These are phyloP conservation scores for Mucor plumbeus DNA, from an alignment of 371 early-diverging fungal species.

Conservation along the genomic window DNA sequence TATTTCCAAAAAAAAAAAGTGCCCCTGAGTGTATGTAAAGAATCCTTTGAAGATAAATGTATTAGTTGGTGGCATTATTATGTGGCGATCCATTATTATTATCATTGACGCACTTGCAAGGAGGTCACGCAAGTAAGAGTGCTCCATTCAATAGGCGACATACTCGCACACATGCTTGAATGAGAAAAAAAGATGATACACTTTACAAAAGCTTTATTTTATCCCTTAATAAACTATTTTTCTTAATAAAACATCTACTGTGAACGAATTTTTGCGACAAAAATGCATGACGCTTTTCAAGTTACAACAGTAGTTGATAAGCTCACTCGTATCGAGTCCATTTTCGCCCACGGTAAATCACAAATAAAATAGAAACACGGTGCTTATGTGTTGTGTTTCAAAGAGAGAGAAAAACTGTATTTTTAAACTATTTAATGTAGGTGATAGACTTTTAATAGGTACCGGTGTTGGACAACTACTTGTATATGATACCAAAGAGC, in stretches of 20 bases:
- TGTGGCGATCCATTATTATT: too few species aligned
- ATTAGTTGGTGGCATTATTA: too few species aligned
- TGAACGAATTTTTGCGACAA: background rate
- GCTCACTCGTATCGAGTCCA: slow-evolving; percentile 65
- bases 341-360: slow-evolving; percentile 64
- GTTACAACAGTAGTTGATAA: slow-evolving; percentile 72
- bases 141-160: too few species aligned
- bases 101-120: too few species aligned
- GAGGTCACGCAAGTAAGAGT: too few species aligned
- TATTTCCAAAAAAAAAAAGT: too few species aligned
- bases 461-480: slow-evolving; percentile 73
- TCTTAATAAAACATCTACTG: background rate
- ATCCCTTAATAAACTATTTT: background rate
- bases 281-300: slow-evolving; percentile 73
- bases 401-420: background rate
- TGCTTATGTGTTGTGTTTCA: background rate
- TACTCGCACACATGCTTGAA: background rate
- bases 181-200: slow-evolving; percentile 1
- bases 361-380: background rate
- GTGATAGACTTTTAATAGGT: slow-evolving; percentile 77
- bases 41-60: too few species aligned
- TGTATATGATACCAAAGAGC: slow-evolving; percentile 73
- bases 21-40: too few species aligned
- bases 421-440: slow-evolving; percentile 30
- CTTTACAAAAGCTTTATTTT: background rate